Evolutionary conservation across 2,329 filamentous ascomycete genomes (phyloP).

Genomic region (Pleomassaria siparia): DNA sequence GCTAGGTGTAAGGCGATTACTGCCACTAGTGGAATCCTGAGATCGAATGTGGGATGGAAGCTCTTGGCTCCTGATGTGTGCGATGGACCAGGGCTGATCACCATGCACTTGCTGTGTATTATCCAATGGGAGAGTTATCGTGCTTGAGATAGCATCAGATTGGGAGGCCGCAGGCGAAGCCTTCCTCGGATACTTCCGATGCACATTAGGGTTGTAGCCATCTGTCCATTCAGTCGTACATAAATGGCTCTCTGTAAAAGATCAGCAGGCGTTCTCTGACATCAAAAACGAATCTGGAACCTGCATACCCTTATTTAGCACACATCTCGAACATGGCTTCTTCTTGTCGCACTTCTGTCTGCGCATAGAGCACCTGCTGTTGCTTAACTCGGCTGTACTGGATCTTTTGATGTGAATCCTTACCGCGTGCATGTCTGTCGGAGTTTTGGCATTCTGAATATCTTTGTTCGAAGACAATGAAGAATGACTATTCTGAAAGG

Average conservation of each 20-base stretch:
- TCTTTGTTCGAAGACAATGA: conserved; percentile 1
- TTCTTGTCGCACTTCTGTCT: conserved; percentile 39
- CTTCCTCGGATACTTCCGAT: conserved; percentile 29
- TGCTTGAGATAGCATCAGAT: neutral
- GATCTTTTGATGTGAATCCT: neutral
- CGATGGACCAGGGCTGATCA: conserved; percentile 4
- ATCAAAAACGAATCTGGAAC: neutral
- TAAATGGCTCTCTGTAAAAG: conserved; percentile 26
- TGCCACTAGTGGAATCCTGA: neutral
- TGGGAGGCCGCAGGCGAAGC: neutral
- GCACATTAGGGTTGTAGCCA: conserved; percentile 35
- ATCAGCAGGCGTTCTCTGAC: too few species aligned
- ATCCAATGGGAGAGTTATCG: neutral
- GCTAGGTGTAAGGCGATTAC: neutral
- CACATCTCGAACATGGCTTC: conserved; percentile 26
- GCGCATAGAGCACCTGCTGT: conserved; percentile 18
- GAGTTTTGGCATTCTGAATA: conserved; percentile 23
- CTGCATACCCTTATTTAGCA: conserved; percentile 22
- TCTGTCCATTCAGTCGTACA: conserved; percentile 37
- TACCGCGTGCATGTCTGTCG: conserved; percentile 34
- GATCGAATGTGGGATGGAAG: conserved; percentile 1
- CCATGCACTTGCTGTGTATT: neutral
- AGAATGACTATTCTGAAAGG: neutral
- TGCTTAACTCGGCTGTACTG: neutral
- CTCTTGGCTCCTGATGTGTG: conserved; percentile 2